phyloP scores from a whole-genome alignment of 495 filamentous ascomycete genomes.

The Penicillium dipodomyicola region DNA sequence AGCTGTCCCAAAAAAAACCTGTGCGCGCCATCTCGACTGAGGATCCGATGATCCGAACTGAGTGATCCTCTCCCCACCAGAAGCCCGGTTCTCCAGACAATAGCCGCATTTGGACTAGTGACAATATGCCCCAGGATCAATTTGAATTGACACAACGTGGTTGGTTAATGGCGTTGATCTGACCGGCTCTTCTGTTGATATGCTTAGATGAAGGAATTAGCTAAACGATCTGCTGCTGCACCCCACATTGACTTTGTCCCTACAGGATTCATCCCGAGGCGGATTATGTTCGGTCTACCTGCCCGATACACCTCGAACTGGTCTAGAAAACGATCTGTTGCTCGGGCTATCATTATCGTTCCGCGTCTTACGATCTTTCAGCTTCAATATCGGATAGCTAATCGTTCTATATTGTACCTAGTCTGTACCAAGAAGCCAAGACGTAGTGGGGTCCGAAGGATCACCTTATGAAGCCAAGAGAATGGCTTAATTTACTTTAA shows the following conservation, averaged over 20 bases:
- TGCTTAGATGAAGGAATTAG: slow-evolving; percentile 22
- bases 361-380: not conserved
- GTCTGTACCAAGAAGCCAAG: not conserved
- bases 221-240: slow-evolving; percentile 15
- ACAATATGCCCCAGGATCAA: slow-evolving; percentile 2
- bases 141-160: not conserved
- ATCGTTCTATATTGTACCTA: not conserved
- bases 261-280: not conserved
- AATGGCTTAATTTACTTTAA: slow-evolving; percentile 5
- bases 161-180: slow-evolving; percentile 9
- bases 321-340: not conserved
- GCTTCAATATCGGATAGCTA: not conserved
- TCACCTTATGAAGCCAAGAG: not conserved
- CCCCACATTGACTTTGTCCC: slow-evolving; percentile 5
- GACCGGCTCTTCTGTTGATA: slow-evolving; percentile 13
- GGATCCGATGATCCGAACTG: slow-evolving; percentile 7
- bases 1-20: not conserved
- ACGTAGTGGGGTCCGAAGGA: not conserved
- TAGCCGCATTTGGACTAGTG: slow-evolving; percentile 29
- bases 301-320: not conserved
- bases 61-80: slow-evolving; percentile 8
- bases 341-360: not conserved
- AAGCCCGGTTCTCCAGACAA: slow-evolving; percentile 24
- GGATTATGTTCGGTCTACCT: not conserved
- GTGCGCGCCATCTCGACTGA: not conserved